Conservation (phyloP, 257 asterid genomes). For the Solanum chmielewskii region DNA sequence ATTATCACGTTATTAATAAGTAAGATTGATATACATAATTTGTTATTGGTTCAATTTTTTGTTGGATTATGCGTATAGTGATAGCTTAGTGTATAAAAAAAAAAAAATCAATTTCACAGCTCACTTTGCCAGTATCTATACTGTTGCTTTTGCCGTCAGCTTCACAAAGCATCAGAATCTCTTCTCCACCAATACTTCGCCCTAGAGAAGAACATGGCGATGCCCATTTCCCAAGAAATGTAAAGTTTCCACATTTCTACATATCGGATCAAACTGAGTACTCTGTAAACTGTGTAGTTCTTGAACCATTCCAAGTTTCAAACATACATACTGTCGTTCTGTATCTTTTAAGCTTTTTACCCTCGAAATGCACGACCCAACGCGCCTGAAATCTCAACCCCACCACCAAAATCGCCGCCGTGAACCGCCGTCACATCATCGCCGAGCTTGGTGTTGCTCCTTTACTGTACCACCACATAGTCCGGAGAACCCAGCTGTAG, state of each 20-base stretch:
- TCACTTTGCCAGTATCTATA: not conserved
- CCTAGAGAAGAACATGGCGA: not conserved
- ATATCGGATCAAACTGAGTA: not conserved
- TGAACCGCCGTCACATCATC: slow-evolving; percentile 37
- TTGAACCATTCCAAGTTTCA: not conserved
- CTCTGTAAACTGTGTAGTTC: not conserved
- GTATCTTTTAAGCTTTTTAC: not conserved
- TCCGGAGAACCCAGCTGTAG: slow-evolving; percentile 41
- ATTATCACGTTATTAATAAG: too few species aligned
- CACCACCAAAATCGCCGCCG: slow-evolving; percentile 33
- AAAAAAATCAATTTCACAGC: not conserved
- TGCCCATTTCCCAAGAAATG: not conserved
- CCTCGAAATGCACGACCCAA: slow-evolving; percentile 35
- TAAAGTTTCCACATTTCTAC: not conserved
- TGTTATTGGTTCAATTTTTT: not conserved
- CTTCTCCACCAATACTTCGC: not conserved
- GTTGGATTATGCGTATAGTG: not conserved
- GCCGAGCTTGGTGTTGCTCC: slow-evolving; percentile 88
- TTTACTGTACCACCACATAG: slow-evolving; percentile 65
- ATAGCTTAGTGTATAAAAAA: too few species aligned
- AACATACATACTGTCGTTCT: not conserved
- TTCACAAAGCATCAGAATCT: not conserved
- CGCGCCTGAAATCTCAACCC: slow-evolving; percentile 9
- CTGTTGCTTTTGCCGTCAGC: not conserved
- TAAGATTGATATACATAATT: too few species aligned